Conservation (phyloP, 495 filamentous ascomycete genomes). For the Aeminium ludgeri region DNA sequence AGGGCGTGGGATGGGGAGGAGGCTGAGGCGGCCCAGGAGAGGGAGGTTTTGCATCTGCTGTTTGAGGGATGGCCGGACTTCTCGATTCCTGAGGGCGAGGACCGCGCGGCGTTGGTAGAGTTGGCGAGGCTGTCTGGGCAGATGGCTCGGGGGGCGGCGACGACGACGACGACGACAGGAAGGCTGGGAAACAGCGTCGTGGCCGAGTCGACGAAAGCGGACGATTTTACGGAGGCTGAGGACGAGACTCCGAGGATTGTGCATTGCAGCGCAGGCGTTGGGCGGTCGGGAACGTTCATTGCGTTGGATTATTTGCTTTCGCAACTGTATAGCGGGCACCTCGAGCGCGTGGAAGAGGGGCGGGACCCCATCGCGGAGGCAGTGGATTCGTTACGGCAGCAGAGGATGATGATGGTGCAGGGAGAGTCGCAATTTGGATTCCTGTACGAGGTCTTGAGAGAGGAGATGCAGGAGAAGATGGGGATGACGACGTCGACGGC, state of each 20-base stretch:
- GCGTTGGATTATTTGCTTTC: conserved; percentile 76
- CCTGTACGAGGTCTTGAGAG: conserved; percentile 71
- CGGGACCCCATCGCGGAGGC: conserved; percentile 44
- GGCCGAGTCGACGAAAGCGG: not conserved
- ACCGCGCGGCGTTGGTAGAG: conserved; percentile 60
- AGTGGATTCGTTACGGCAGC: conserved; percentile 69
- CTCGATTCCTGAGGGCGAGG: conserved; percentile 62
- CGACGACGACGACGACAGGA: not conserved
- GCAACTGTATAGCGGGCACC: conserved; percentile 58
- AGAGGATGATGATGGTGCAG: conserved; percentile 94
- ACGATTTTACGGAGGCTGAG: not conserved
- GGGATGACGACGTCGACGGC: no score
- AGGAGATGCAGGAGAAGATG: conserved; percentile 31
- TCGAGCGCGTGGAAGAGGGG: conserved; percentile 30
- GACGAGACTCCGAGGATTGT: conserved; percentile 60
- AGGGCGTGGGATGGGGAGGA: not conserved
- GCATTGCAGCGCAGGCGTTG: conserved; percentile 89
- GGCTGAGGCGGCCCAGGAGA: conserved; percentile 17
- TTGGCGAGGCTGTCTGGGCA: conserved; percentile 52
- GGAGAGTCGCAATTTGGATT: conserved; percentile 73
- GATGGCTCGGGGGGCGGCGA: no score
- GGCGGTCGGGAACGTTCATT: conserved; percentile 88
- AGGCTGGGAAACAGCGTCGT: not conserved
- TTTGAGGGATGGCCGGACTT: conserved; percentile 94
- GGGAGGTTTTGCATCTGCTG: conserved; percentile 72